These are phyloP conservation scores for Saccharomyces uvarum DNA, from an alignment of 1,139 yeast genomes.

Conservation along the genomic window DNA sequence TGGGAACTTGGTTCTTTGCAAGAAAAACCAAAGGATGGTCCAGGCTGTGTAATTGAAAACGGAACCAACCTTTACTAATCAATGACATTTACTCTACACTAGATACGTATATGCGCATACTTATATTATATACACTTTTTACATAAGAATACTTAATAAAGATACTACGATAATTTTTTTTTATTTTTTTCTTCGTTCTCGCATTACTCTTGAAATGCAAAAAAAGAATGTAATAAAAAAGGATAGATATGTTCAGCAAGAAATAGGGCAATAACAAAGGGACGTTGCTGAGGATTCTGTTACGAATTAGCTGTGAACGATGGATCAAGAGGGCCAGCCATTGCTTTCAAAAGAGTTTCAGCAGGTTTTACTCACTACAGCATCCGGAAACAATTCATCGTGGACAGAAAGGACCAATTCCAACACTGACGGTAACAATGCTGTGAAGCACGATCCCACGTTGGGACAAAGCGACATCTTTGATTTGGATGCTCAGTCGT, in stretches of 20 bases:
- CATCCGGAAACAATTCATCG: conserved; percentile 11
- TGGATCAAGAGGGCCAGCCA: conserved; percentile 26
- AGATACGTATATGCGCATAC: neutral
- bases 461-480: conserved; percentile 16
- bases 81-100: neutral
- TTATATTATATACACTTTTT: neutral
- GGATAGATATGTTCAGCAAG: neutral
- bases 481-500: conserved; percentile 23
- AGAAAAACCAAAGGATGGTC: conserved; percentile 41
- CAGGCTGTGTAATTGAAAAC: conserved; percentile 64
- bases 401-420: conserved; percentile 4
- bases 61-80: conserved; percentile 49
- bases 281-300: neutral
- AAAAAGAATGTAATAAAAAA: conserved; percentile 1
- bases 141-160: neutral
- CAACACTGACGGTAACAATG: conserved; percentile 1
- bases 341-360: conserved; percentile 27
- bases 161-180: neutral
- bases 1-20: conserved; percentile 71
- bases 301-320: conserved; percentile 4
- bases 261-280: neutral
- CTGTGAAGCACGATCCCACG: neutral
- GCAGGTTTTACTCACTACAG: conserved; percentile 22
- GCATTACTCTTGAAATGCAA: neutral
- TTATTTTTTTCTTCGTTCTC: neutral